Base-by-base conservation (phyloP, 306 rosid species). In the Trifolium dubium region DNA sequence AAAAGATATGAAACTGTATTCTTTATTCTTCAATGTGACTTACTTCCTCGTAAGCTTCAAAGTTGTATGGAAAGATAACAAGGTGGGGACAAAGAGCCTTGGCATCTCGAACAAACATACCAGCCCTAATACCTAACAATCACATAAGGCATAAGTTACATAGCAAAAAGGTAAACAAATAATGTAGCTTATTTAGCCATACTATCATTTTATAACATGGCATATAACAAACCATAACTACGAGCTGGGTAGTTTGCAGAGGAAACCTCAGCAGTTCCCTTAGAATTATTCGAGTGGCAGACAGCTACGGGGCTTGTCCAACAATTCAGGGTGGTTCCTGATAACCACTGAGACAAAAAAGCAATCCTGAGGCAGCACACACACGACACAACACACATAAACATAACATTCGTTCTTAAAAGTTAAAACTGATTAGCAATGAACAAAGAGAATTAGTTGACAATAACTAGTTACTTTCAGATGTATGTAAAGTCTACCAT, bases 181-280 rank as follows among this genome's bases (percentile, higher is more conserved):
- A 47, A 50, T 11, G 77, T 17, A 70, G 71, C 44, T 43, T 39
- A 64, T 39, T 18, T 60, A 74, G 35, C 29, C 73, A 44, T 40
- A 68, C 19, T 67, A 53, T 47, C 29, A 62, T 41, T 35, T 76
- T 40, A 76, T 74, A 60, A 77, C 47, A 59, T 67, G 10, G 67
- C 70, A 82, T 41, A 65, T 73, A 66, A 79, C 91, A 61, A 80
- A 91, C 97, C 97, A 84, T 87, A 92, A 79, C 82, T 80, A 67
- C 98, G 92, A 74, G 98, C 98, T 56, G 97, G 97, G 82, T 93
- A 93, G 80, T 93, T 93, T 40, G 97, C 97, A 74, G 98, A 93
- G 69, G 98, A 93, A 84, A 93, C 89, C 86, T 91, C 98, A 81
- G 97, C 84, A 53, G 97, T 93, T 71, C 98, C 98, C 77, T 85